phyloP scores from a whole-genome alignment of 208 protist species.

The Vickermania spadyakhi region DNA sequence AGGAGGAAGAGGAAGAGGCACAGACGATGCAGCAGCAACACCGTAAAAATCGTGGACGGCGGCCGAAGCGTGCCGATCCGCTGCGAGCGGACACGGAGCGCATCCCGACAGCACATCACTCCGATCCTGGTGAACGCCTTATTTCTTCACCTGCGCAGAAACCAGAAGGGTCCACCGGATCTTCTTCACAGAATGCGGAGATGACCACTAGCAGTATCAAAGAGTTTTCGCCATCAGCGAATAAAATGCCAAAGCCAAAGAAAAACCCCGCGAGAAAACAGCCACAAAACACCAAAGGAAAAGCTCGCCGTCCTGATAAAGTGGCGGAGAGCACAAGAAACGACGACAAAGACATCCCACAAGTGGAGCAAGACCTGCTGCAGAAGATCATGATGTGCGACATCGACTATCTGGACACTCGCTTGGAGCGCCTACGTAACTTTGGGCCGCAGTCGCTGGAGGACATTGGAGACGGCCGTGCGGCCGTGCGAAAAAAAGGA shows the following conservation, averaged over 20 bases:
- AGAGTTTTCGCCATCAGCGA: neutral
- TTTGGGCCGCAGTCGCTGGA: conserved; percentile 71
- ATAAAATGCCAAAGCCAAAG: conserved; percentile 5
- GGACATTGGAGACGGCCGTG: conserved; percentile 66
- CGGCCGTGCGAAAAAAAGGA: conserved; percentile 32
- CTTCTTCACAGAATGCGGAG: neutral
- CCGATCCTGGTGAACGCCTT: neutral
- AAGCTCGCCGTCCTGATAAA: neutral
- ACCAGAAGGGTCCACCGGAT: too few relatives aligned
- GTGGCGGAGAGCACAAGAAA: neutral
- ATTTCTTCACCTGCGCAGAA: neutral
- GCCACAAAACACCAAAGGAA: conserved; percentile 19
- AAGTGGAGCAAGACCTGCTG: conserved; percentile 17
- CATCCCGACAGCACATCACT: neutral
- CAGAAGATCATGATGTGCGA: conserved; percentile 48
- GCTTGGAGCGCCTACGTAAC: conserved; percentile 53
- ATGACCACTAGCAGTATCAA: neutral
- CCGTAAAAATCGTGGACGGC: neutral
- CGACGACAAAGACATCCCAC: conserved; percentile 5
- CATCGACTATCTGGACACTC: conserved; percentile 44
- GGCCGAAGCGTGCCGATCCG: neutral
- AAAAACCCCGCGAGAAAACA: conserved; percentile 10
- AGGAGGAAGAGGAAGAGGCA: conserved; percentile 10
- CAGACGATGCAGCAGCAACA: conserved; percentile 10
- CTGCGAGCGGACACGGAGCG: neutral